Base-by-base conservation (phyloP, 257 asterid genomes). In the Rehmannia glutinosa region DNA sequence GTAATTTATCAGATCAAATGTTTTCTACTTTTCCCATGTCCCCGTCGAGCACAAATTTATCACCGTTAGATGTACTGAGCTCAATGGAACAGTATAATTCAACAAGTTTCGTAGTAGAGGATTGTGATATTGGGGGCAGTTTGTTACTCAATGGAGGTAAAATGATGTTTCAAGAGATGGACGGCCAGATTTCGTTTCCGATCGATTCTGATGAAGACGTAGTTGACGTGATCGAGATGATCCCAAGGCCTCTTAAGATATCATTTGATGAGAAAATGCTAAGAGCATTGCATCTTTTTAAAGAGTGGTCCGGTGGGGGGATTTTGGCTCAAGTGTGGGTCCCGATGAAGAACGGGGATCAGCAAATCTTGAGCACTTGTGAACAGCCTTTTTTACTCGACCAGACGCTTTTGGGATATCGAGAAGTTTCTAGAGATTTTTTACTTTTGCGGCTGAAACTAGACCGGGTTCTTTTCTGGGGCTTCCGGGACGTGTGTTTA, bases 401-500 rank as follows among this genome's bases (percentile, higher is more conserved):
- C 60, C 82, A 78, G n/a, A 70, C 69, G 8, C 88, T 91, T 16
- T 71, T 81, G 5, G 93, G 91, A 25, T 88, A 86, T 62, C 93
- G 95, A 8, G 93, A 86, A 57, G 83, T 83, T 28, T 91, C 96
- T n/a, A n/a, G 6, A 75, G 83, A 69, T 46, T 66, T 15, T 88
- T 88, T 38, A 82, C 85, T 23, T 91, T 91, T 65, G 76, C 86
- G 1, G 79, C 81, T 0, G 88, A 84, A 54, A 55, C 59, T 0
- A 80, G 69, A 52, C 63, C 82, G 9, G 83, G 80, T 35, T 74
- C 82, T 15, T 51, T 76, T 68, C 78, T 65, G 0, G 93, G 96
- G 59, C 91, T 91, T 68, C 96, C 97, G 17, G 97, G 96, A 16
- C 91, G 96, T 16, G 97, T 91, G 19, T 88, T 86, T 69, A 61